Evolutionary conservation across 495 filamentous ascomycete species (phyloP).

Genomic region (Ramalina intermedia): DNA sequence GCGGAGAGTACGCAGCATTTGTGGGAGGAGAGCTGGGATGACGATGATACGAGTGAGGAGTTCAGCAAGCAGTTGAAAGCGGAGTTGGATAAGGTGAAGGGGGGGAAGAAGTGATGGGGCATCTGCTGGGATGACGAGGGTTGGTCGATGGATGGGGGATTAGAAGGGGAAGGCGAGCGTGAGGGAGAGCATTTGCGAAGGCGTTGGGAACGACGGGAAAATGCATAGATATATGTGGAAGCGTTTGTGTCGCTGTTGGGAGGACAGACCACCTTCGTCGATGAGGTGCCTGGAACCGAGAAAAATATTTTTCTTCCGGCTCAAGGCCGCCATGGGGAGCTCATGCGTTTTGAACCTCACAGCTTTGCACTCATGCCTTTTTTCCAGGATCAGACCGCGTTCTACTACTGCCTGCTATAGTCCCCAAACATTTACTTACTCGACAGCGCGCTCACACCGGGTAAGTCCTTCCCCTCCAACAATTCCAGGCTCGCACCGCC

Average conservation of each 20-base stretch:
- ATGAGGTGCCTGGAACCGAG: too few relatives aligned
- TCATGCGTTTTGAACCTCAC: neutral
- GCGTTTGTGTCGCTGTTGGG: too few relatives aligned
- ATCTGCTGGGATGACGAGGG: too few relatives aligned
- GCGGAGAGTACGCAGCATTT: constrained; percentile 54
- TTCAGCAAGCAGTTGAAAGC: constrained; percentile 96
- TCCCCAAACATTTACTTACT: constrained; percentile 44
- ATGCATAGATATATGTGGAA: too few relatives aligned
- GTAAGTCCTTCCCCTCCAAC: constrained; percentile 92
- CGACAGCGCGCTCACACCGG: constrained; percentile 86
- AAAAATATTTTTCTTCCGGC: too few relatives aligned
- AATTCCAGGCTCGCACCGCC: constrained; percentile 92
- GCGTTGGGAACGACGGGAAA: too few relatives aligned
- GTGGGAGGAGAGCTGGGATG: constrained; percentile 99
- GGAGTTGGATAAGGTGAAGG: constrained; percentile 88
- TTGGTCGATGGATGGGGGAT: neutral
- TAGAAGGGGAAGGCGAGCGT: neutral
- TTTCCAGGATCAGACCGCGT: neutral
- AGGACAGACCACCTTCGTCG: too few relatives aligned
- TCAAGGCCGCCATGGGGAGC: too few relatives aligned
- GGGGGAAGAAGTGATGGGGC: constrained; percentile 9
- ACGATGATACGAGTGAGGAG: constrained; percentile 93
- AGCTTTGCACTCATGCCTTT: constrained; percentile 3
- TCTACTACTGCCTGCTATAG: constrained; percentile 9
- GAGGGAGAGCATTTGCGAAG: neutral